These are phyloP conservation scores for Trichophyton simii DNA, from an alignment of 2,329 filamentous ascomycete genomes.

Conservation along the genomic window DNA sequence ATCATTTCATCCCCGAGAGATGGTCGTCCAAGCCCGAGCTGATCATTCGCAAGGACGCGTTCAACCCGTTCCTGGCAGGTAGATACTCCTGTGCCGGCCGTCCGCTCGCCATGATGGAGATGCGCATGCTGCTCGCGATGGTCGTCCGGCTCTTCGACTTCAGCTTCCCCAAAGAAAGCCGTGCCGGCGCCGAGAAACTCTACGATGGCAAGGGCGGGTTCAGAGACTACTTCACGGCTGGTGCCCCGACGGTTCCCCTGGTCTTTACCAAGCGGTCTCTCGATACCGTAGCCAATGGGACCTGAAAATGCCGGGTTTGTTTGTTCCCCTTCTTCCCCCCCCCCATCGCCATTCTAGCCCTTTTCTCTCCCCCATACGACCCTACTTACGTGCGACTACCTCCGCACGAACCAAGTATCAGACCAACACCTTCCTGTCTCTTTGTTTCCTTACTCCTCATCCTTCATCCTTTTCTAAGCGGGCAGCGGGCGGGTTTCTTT, in stretches of 20 bases:
- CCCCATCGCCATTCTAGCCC: not conserved
- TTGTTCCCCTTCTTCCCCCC: not conserved
- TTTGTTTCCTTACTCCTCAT: not conserved
- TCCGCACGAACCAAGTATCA: too few relatives aligned
- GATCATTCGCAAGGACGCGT: constrained; percentile 17
- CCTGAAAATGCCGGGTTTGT: not conserved
- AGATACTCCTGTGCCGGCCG: constrained; percentile 22
- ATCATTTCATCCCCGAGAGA: constrained; percentile 23
- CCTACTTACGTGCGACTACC: not conserved
- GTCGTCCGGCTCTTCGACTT: constrained; percentile 28
- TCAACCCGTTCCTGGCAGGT: constrained; percentile 20
- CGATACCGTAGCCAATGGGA: not conserved
- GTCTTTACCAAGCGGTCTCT: not conserved
- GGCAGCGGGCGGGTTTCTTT: not conserved
- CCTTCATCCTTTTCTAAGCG: not conserved
- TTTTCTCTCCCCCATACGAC: not conserved
- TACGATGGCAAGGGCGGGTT: not conserved
- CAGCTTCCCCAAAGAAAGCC: constrained; percentile 12
- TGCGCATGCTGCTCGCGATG: constrained; percentile 23
- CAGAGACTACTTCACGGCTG: not conserved
- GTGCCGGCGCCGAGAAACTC: not conserved
- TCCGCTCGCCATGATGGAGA: constrained; percentile 22
- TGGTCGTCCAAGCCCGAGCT: constrained; percentile 18
- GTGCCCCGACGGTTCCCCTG: not conserved
- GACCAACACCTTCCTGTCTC: not conserved